These are phyloP conservation scores for Aspergillus asperescens DNA, from an alignment of 495 filamentous ascomycete genomes.

Conservation along the genomic window DNA sequence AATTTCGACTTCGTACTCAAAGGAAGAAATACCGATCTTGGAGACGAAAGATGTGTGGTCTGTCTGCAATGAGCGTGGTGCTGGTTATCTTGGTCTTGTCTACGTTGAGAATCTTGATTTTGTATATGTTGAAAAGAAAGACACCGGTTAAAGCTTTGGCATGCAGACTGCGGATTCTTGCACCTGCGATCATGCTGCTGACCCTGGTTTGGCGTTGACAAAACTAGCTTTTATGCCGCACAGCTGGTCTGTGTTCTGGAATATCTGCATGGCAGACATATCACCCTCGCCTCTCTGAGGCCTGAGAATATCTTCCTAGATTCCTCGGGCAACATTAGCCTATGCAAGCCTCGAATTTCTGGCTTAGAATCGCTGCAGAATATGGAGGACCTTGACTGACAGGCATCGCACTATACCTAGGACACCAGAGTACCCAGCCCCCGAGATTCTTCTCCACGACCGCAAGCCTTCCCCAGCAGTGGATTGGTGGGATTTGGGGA, in stretches of 20 bases:
- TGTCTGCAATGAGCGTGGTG: too few species aligned
- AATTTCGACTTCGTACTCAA: too few species aligned
- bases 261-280: conserved; percentile 8
- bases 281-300: conserved; percentile 3
- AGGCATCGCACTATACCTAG: neutral
- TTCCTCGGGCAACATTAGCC: conserved; percentile 8
- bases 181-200: too few species aligned
- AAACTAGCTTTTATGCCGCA: conserved; percentile 7
- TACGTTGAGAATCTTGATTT: too few species aligned
- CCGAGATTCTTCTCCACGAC: neutral
- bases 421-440: neutral
- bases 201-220: conserved; percentile 6
- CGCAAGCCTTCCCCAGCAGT: neutral
- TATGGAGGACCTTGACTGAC: too few species aligned
- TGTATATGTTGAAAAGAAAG: too few species aligned
- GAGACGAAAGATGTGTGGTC: too few species aligned
- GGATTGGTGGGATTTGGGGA: conserved; percentile 1
- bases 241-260: conserved; percentile 10
- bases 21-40: too few species aligned
- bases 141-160: too few species aligned
- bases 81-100: too few species aligned
- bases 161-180: too few species aligned
- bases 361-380: neutral
- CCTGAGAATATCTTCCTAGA: conserved; percentile 6
- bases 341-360: conserved; percentile 5